Evolutionary conservation across 1,139 yeast species (phyloP), one percentile per base, ranked within the genome.

Genomic region (Pichia kudriavzevii): DNA sequence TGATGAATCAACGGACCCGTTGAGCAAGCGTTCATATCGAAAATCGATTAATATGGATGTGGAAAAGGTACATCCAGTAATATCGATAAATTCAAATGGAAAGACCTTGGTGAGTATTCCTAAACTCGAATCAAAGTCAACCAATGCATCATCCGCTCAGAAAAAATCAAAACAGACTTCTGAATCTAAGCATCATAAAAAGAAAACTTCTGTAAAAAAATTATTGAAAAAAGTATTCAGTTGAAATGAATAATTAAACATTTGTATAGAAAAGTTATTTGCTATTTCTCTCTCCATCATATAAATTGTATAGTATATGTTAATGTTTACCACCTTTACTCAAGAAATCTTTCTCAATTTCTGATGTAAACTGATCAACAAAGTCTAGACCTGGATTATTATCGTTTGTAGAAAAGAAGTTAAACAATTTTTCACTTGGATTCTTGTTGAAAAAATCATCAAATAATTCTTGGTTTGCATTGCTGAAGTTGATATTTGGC

Each of bases 291-390:
- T 36, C n/a, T n/a, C n/a, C n/a, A n/a, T n/a, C n/a, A n/a, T n/a
- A n/a, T n/a, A n/a, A n/a, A n/a, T n/a, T n/a, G n/a, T n/a, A n/a
- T n/a, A n/a, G n/a, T n/a, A n/a, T n/a, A 30, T 7, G 13, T 30
- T 22, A 39, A 23, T 39, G 44, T 29, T 42, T 40, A 20, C 47
- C 47, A 34, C 52, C 50, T 28, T 53, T 55, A 20, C 48, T 46
- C 27, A 55, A 28, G 35, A 55, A 49, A 29, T 56, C 60, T 45
- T 78, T 83, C 53, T 83, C 94, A 35, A 84, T 72, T 69, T 81
- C 79, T 53, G 81, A 88, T 7, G 94, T 81, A 77, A 93, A 79
- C 3, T 93, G 93, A 28, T 82, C 94, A 23, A 83, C 95, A 48
- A 84, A 84, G 41, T 83, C 94, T 36, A 84, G 64, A 14, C 95